Evolutionary conservation across 2,329 filamentous ascomycete genomes (phyloP).

Genomic region (Epichloe elymi): DNA sequence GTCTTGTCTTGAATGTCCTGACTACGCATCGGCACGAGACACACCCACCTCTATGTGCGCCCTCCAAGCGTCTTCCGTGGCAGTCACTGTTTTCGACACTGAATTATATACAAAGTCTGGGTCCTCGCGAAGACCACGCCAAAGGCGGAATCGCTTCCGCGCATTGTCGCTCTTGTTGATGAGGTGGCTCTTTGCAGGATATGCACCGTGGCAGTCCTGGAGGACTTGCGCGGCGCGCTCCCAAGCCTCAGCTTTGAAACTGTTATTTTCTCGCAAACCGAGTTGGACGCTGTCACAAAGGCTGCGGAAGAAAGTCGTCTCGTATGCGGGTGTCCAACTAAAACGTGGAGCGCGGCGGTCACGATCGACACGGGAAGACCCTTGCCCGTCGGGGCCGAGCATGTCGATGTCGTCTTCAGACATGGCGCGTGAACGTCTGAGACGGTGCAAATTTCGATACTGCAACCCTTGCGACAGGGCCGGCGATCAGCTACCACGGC

Average conservation of each 20-base stretch:
- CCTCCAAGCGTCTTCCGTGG: slow-evolving; percentile 43
- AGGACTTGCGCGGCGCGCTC: slow-evolving; percentile 41
- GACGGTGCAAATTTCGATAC: not conserved
- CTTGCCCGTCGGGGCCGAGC: slow-evolving; percentile 22
- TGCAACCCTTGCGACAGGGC: not conserved
- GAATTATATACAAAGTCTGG: slow-evolving; percentile 43
- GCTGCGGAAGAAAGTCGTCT: slow-evolving; percentile 47
- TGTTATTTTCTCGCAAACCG: slow-evolving; percentile 43
- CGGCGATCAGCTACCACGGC: slow-evolving; percentile 4
- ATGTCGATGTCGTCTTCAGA: slow-evolving; percentile 27
- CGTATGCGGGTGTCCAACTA: slow-evolving; percentile 46
- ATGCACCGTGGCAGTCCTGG: slow-evolving; percentile 41
- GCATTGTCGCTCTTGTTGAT: slow-evolving; percentile 54
- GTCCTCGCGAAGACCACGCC: slow-evolving; percentile 44
- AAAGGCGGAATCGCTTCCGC: slow-evolving; percentile 48
- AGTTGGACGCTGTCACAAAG: slow-evolving; percentile 46
- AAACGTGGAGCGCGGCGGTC: slow-evolving; percentile 38
- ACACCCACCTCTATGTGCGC: slow-evolving; percentile 41
- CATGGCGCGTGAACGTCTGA: slow-evolving; percentile 13
- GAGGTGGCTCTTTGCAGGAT: slow-evolving; percentile 46
- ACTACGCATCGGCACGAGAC: not conserved
- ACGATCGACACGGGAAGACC: slow-evolving; percentile 22
- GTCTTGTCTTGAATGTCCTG: slow-evolving; percentile 4
- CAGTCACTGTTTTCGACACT: slow-evolving; percentile 36
- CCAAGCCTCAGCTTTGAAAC: slow-evolving; percentile 50